Evolutionary conservation across 768 basidiomycete genomes (phyloP), one percentile per base, ranked within the genome.

Genomic region (Postia placenta): DNA sequence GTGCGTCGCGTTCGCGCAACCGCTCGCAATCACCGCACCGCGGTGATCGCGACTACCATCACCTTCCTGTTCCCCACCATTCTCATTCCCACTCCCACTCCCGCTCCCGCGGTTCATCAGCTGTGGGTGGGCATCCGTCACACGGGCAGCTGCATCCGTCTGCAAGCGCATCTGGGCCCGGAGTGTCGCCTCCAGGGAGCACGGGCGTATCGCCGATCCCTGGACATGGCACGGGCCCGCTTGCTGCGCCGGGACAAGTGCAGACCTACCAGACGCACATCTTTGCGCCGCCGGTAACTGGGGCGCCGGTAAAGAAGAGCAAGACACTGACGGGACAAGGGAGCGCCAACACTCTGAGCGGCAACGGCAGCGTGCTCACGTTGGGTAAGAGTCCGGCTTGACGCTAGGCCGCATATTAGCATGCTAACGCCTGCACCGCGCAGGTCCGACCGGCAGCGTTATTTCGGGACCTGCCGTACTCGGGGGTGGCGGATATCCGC

Each of bases 221-320:
- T 9, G 42, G 53, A 23, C 64, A 63, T 38, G 15, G 15, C 15
- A 33, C 58, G 1, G 68, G 64, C 3, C 65, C 67, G 0, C 58
- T 67, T 11, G 59, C 65, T 6, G 61, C 64, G 24, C 68, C 67
- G 1, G 62, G 68, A 23, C 66, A 74, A 47, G 60, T 70, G 7
- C 61, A 72, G 33, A 71, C 68, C 20, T 80, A 80, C 51, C 80
- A 81, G 52, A 83, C 80, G 0, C 84, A 86, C 60, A 78, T 85
- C 11, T 87, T 87, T 58, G 82, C 84, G 5, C 81, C 85, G 2
- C 79, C 81, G 3, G 81, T 85, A 5, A 87, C 80, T 0, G 85
- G 85, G 48, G 83, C 85, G 2, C 83, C 85, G 2, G 74, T 73
- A 15, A 86, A 86, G 68, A 85, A 85, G 68, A 64, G 65, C 28